phyloP scores from a whole-genome alignment of 2,329 filamentous ascomycete genomes.

The Fusarium chaquense region DNA sequence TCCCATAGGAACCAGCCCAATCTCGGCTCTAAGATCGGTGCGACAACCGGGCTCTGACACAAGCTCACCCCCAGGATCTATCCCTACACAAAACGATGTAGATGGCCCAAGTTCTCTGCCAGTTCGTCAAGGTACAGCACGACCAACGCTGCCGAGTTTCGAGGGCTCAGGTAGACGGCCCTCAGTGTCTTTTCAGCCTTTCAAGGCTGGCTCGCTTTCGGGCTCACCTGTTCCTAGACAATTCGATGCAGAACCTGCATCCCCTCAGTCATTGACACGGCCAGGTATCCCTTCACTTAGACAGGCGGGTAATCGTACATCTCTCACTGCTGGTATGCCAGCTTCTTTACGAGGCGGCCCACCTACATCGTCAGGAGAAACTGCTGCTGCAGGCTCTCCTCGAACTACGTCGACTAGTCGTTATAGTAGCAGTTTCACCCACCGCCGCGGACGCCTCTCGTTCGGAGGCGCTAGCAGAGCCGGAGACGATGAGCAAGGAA shows the following conservation, averaged over 20 bases:
- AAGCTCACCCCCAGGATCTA: slow-evolving; percentile 68
- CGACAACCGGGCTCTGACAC: slow-evolving; percentile 71
- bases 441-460: slow-evolving; percentile 82
- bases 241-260: slow-evolving; percentile 66
- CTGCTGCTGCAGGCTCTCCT: slow-evolving; percentile 80
- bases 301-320: slow-evolving; percentile 75
- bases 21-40: slow-evolving; percentile 82
- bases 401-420: slow-evolving; percentile 81
- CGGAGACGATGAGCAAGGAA: slow-evolving; percentile 77
- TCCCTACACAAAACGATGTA: slow-evolving; percentile 59
- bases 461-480: slow-evolving; percentile 77
- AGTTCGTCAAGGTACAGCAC: slow-evolving; percentile 53
- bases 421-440: slow-evolving; percentile 95
- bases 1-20: slow-evolving; percentile 82
- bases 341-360: slow-evolving; percentile 77
- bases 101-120: slow-evolving; percentile 66
- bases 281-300: slow-evolving; percentile 62
- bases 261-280: slow-evolving; percentile 65
- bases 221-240: slow-evolving; percentile 77
- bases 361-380: slow-evolving; percentile 65
- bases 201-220: slow-evolving; percentile 95
- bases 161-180: slow-evolving; percentile 74
- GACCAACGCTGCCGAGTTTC: slow-evolving; percentile 59
- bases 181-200: slow-evolving; percentile 92
- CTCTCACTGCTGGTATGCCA: slow-evolving; percentile 80